Evolutionary conservation across 169 alveolate genomes (phyloP), one percentile per base, ranked within the genome.

Genomic region (Blepharisma undulans): DNA sequence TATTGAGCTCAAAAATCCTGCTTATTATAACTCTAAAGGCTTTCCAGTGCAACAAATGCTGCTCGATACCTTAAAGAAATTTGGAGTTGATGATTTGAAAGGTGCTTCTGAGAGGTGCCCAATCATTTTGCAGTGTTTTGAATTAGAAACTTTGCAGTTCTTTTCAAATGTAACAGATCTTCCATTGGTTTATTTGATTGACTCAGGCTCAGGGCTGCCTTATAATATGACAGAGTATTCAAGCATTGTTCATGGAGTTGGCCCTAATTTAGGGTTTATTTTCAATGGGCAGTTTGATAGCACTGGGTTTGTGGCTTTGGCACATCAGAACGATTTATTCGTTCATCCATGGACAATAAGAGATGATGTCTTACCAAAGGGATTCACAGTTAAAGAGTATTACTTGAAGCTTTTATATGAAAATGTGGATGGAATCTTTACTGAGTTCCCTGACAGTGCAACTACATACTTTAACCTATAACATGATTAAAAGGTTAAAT

Each of bases 171-270:
- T 30, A 0, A 88, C 95, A 76, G 96, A 93, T 61, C 84, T 93
- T 8, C 96, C 96, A 14, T 29, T 60, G 16, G 81, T 92, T 36
- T 84, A 89, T 21, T 89, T 93, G 25, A 80, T 93, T 90, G 48
- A 30, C 25, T 76, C 72, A 76, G 30, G 29, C 18, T 76, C 72
- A 72, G n/a, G 33, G 7, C 72, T 82, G 2, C 27, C 59, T 27
- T 82, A 88, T 79, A 87, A 93, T 30, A 27, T 91, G 34, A 66
- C 77, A 22, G 34, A 76, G 25, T 87, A 91, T 6, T 5, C 82
- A 8, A 48, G 74, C 14, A 88, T 76, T 91, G 96, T 94, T 30
- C 89, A 93, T 85, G 96, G 92, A 48, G 93, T 93, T 33, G 94
- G 96, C 7, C 96, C 96, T 22, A 8, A 92, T n/a, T 21, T 71